phyloP scores from a whole-genome alignment of 306 rosid species.

The Rosa persica region DNA sequence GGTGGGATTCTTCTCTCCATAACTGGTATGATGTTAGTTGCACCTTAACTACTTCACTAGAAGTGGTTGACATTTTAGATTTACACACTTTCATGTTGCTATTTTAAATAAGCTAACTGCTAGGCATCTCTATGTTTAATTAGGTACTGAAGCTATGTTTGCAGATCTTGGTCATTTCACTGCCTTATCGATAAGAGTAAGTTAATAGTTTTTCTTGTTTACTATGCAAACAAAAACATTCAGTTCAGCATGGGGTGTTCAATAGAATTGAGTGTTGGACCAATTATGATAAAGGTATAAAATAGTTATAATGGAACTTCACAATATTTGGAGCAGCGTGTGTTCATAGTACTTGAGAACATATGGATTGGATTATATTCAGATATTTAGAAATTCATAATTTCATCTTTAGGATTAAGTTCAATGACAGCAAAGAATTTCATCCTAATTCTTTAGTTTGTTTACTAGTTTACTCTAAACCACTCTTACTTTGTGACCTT shows the following conservation, averaged over 20 bases:
- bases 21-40: slow-evolving; percentile 58
- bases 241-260: neutral
- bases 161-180: slow-evolving; percentile 97
- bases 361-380: neutral
- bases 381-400: neutral
- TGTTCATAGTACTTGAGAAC: neutral
- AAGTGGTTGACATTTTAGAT: slow-evolving; percentile 7
- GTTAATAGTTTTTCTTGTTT: slow-evolving; percentile 24
- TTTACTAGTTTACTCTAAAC: neutral
- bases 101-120: slow-evolving; percentile 8
- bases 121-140: slow-evolving; percentile 22
- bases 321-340: neutral
- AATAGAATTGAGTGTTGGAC: neutral
- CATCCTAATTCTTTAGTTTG: neutral
- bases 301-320: neutral
- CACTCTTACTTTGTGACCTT: neutral
- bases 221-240: neutral
- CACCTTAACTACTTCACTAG: slow-evolving; percentile 16
- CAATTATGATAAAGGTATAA: neutral
- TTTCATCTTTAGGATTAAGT: neutral
- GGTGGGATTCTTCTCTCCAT: slow-evolving; percentile 82
- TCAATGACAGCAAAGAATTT: neutral
- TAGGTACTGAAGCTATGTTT: slow-evolving; percentile 93
- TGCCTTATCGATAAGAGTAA: slow-evolving; percentile 77
- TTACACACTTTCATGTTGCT: neutral